Conservation (phyloP, 73 alveolate species). For the Blepharisma stoltei region DNA sequence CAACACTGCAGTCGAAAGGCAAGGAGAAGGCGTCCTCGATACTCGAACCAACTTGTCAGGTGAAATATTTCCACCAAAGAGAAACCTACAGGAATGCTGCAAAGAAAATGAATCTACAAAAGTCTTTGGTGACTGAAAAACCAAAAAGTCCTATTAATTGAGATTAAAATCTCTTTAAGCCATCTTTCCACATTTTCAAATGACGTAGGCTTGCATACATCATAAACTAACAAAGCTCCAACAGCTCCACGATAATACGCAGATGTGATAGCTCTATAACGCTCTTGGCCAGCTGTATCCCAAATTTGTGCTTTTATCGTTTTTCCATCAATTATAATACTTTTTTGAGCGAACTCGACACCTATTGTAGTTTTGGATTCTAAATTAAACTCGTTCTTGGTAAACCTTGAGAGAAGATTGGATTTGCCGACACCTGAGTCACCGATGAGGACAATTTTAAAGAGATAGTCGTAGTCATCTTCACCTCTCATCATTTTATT, state of each 20-base stretch:
- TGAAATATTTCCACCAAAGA: too few relatives aligned
- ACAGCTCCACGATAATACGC: slow-evolving; percentile 70
- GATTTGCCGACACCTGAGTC: slow-evolving; percentile 82
- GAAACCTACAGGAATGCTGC: too few relatives aligned
- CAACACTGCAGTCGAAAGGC: too few relatives aligned
- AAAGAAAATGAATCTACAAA: too few relatives aligned
- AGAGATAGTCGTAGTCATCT: slow-evolving; percentile 16
- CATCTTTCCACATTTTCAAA: slow-evolving; percentile 66
- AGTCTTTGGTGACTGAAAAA: too few relatives aligned
- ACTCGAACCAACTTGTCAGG: too few relatives aligned
- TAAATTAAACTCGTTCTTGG: slow-evolving; percentile 57
- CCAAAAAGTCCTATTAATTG: too few relatives aligned
- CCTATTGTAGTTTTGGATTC: slow-evolving; percentile 75
- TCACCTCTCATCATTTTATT: not conserved
- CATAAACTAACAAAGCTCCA: slow-evolving; percentile 79
- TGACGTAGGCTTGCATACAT: slow-evolving; percentile 55
- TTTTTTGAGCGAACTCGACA: slow-evolving; percentile 66
- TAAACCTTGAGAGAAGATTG: slow-evolving; percentile 63
- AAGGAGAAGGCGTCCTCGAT: too few relatives aligned
- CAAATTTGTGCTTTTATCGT: slow-evolving; percentile 64
- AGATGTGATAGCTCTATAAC: slow-evolving; percentile 62
- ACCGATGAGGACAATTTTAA: slow-evolving; percentile 37
- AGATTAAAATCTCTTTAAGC: slow-evolving; percentile 71
- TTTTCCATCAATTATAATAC: slow-evolving; percentile 40
- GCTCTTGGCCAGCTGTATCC: slow-evolving; percentile 83